Base-by-base conservation (phyloP, 1,139 yeast species). In the Candida sojae region DNA sequence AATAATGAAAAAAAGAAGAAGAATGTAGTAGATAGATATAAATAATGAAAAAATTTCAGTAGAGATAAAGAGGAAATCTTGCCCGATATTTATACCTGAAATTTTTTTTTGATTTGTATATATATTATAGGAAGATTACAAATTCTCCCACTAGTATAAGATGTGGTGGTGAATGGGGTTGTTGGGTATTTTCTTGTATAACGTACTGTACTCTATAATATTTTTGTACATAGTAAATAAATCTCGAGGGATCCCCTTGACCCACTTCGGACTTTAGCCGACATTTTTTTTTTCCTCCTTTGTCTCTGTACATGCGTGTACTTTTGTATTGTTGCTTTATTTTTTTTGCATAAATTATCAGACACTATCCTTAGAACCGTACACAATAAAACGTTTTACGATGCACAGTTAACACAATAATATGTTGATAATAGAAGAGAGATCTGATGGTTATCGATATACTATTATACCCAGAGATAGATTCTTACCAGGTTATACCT, bases 241-340 rank as follows among this genome's bases (percentile, higher is more conserved):
- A 34, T 11, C 26, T 34, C 26, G 37, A 34, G 3, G 21, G 37
- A 34, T 34, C 37, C 26, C 8, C 26, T 34, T 34, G 37, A 34
- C 37, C 37, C 37, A 34, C 37, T 34, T 34, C 37, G 37, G 37
- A 34, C 11, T 34, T 34, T 17, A 34, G 37, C 37, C 25, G 37
- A 34, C 37, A 34, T 23, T 34, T 34, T 34, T 34, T 34, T 34
- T 11, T 21, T 34, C n/a, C 33, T 12, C 17, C 1, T 10, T 10
- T 4, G 5, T 33, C 23, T 33, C 6, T 6, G 12, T 33, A 13
- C 12, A 4, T 33, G 9, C 36, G 12, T 12, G 12, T 34, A n/a
- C 11, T 34, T 34, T 21, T 34, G 11, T 26, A 17, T 9, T 21
- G 37, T 34, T 34, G 26, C 25, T 34, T 34, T 34, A 9, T 21